These are phyloP conservation scores for Bipolaris victoriae DNA, from an alignment of 2,329 filamentous ascomycete species.

Conservation along the genomic window DNA sequence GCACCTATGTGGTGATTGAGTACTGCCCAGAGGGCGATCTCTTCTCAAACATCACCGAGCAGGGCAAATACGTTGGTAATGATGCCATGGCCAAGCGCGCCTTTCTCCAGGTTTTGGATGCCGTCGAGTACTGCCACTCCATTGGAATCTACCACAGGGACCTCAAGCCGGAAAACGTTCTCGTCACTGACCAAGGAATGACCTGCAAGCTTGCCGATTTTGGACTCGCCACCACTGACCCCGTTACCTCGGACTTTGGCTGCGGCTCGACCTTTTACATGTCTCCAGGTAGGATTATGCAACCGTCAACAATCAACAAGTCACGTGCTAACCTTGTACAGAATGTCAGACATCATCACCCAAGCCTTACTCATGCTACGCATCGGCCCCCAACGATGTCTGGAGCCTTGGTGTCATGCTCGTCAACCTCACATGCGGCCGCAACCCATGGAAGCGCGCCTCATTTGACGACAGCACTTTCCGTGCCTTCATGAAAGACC, in stretches of 20 bases:
- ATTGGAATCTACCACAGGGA: conserved; percentile 96
- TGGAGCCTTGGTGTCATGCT: conserved; percentile 99
- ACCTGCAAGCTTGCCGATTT: conserved; percentile 97
- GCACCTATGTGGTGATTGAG: conserved; percentile 95
- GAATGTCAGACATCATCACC: conserved; percentile 85
- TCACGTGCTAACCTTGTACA: conserved; percentile 52
- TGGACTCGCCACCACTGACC: conserved; percentile 86
- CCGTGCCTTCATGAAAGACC: conserved; percentile 83
- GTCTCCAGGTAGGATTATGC: conserved; percentile 81
- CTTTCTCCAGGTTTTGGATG: conserved; percentile 95
- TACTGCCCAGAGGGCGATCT: conserved; percentile 97
- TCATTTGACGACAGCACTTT: conserved; percentile 94
- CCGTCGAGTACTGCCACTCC: conserved; percentile 92
- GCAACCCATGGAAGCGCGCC: conserved; percentile 98
- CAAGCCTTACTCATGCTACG: conserved; percentile 77
- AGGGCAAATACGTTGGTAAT: conserved; percentile 90
- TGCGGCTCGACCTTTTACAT: conserved; percentile 99
- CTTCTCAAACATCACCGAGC: conserved; percentile 96
- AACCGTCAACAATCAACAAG: not conserved
- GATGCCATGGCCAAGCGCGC: conserved; percentile 84
- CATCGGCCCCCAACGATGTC: conserved; percentile 92
- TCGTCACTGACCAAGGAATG: conserved; percentile 85
- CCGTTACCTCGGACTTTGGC: conserved; percentile 89
- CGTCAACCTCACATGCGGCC: conserved; percentile 95
- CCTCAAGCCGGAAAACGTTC: conserved; percentile 96